phyloP scores from a whole-genome alignment of 2,329 filamentous ascomycete genomes.

The Alternaria viburni region DNA sequence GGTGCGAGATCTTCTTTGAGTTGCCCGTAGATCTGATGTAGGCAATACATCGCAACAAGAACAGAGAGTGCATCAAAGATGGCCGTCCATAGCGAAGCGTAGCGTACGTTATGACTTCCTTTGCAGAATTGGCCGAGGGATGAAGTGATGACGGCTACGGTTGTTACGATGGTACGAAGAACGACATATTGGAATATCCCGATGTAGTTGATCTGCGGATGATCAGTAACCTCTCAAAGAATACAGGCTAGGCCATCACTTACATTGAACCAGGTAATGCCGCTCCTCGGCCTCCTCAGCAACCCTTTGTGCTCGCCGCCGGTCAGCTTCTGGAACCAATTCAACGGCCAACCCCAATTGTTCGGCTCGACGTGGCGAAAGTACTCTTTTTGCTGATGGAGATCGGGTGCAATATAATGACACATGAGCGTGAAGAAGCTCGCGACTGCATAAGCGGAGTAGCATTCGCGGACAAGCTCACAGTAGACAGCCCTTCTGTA shows the following conservation, averaged over 20 bases:
- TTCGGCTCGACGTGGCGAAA: conserved; percentile 73
- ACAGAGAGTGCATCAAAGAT: conserved; percentile 75
- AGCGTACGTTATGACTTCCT: conserved; percentile 75
- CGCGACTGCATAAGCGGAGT: conserved; percentile 87
- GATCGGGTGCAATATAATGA: conserved; percentile 76
- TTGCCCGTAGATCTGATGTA: conserved; percentile 87
- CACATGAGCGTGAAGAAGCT: conserved; percentile 86
- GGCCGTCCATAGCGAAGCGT: conserved; percentile 84
- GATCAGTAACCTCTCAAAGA: conserved; percentile 23
- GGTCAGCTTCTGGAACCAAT: conserved; percentile 72
- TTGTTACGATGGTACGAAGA: conserved; percentile 78
- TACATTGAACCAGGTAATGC: conserved; percentile 88
- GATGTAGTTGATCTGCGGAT: conserved; percentile 71
- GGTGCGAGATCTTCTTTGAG: conserved; percentile 70
- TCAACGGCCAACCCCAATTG: conserved; percentile 77
- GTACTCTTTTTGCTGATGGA: conserved; percentile 82
- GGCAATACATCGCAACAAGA: conserved; percentile 83
- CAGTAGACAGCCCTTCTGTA: conserved; percentile 83
- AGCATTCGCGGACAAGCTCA: conserved; percentile 80
- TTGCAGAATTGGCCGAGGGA: conserved; percentile 76
- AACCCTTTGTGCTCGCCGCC: conserved; percentile 69
- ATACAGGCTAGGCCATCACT: conserved; percentile 9
- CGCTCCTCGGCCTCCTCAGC: conserved; percentile 77
- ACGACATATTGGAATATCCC: conserved; percentile 87
- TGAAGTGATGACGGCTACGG: conserved; percentile 77